A percentile compares a stretch with the other conserved stretches of the same genome.
phyloP scores from a whole-genome alignment of 257 asterid genomes.

The Fraxinus cuspidata region DNA sequence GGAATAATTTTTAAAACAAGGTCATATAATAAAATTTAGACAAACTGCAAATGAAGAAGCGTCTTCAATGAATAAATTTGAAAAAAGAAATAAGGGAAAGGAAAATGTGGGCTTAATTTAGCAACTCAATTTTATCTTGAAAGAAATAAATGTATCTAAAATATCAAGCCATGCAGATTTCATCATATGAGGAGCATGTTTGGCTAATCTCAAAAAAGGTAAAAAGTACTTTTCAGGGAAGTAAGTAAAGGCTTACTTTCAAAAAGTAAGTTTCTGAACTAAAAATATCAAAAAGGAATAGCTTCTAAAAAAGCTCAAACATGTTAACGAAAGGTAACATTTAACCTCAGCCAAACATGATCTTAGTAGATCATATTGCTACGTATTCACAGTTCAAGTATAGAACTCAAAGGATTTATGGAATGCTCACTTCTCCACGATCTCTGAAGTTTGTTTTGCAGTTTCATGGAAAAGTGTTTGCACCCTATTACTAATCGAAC shows the following conservation, averaged over 20 bases:
- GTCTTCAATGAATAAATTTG: neutral
- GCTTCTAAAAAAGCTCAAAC: neutral
- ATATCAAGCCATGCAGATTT: neutral
- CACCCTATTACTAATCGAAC: conserved; percentile 71
- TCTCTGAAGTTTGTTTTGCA: conserved; percentile 53
- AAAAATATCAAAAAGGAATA: neutral
- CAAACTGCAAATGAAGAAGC: neutral
- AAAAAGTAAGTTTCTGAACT: neutral
- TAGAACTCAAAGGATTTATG: conserved; percentile 16
- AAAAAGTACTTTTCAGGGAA: neutral
- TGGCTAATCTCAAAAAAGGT: neutral
- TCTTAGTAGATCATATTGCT: neutral
- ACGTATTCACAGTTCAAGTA: neutral
- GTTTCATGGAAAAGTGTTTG: conserved; percentile 79
- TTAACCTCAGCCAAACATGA: neutral
- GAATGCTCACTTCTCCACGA: conserved; percentile 61
- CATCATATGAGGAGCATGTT: neutral
- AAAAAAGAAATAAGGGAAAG: neutral
- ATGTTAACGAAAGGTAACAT: neutral
- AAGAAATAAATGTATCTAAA: neutral
- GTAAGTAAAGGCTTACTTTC: neutral
- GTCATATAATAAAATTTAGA: neutral
- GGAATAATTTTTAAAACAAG: neutral
- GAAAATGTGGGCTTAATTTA: conserved; percentile 5
- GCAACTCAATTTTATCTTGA: neutral